Evolutionary conservation across 768 basidiomycete genomes (phyloP).

Genomic region (Omphalotus guepiniiformis): DNA sequence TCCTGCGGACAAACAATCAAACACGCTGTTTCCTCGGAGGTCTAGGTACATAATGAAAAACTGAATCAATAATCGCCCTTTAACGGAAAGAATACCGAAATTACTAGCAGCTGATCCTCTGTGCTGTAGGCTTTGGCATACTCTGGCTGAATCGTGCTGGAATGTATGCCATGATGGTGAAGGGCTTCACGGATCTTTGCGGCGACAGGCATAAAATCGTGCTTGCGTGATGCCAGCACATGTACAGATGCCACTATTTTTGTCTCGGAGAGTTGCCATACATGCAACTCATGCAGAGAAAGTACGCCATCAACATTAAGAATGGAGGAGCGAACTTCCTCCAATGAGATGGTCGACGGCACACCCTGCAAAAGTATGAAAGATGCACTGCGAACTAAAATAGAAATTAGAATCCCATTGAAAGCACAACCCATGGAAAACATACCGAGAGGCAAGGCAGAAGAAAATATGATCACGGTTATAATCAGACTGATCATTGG

Average conservation of each 20-base stretch:
- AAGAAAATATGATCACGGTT: slow-evolving; percentile 94
- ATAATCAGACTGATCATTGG: slow-evolving; percentile 92
- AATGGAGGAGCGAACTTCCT: slow-evolving; percentile 83
- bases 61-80: not conserved
- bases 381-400: slow-evolving; percentile 77
- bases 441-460: slow-evolving; percentile 82
- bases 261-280: slow-evolving; percentile 95
- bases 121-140: slow-evolving; percentile 44
- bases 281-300: slow-evolving; percentile 89
- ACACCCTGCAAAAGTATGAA: slow-evolving; percentile 96
- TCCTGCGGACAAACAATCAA: slow-evolving; percentile 71
- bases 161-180: slow-evolving; percentile 92
- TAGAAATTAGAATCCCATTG: slow-evolving; percentile 4
- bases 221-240: slow-evolving; percentile 73
- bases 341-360: slow-evolving; percentile 82
- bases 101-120: slow-evolving; percentile 49
- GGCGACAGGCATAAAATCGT: slow-evolving; percentile 91
- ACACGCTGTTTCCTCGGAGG: slow-evolving; percentile 53
- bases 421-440: not conserved
- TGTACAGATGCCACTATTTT: slow-evolving; percentile 97
- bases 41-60: slow-evolving; percentile 27
- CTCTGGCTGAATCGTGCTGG: slow-evolving; percentile 92
- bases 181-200: slow-evolving; percentile 78
- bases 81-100: slow-evolving; percentile 9
- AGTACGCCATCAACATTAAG: slow-evolving; percentile 78